Evolutionary conservation across 2,329 filamentous ascomycete genomes (phyloP), one percentile per base, ranked within the genome.

Genomic region (Aschersonia sp.): DNA sequence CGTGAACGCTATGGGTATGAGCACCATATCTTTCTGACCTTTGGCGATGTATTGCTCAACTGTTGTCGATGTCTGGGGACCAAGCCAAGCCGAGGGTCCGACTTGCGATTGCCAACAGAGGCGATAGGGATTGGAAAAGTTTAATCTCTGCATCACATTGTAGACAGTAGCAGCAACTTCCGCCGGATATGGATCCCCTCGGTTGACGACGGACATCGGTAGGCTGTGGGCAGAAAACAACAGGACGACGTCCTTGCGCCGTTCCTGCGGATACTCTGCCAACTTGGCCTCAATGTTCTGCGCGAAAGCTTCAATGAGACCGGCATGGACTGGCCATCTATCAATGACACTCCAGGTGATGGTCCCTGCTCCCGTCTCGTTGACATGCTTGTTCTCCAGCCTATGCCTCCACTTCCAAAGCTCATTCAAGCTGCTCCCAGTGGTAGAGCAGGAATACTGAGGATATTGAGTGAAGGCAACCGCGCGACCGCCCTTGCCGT

Each of bases 41-140:
- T 92, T 88, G 60, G 84, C 79, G 54, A 97, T 81, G 61, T 95
- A 94, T 50, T 87, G 76, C 60, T 89, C 81, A 9, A 98, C 92
- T 0, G 89, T 90, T 54, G 83, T 80, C 50, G 83, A 81, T 0
- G 92, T 98, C 65, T 98, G 92, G 9, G 92, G 89, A 29, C 92
- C 92, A 7, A 98, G 74, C 92, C 92, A 98, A 22, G 92, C 85
- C 31, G 83, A 87, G 0, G 94, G 92, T 6, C 94, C 92, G 52
- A 98, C 92, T 66, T 98, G 92, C 5, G 89, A 95, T 65, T 98
- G 92, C 92, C 92, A 98, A 59, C 89, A 92, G 14, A 98, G 73
- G 47, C 92, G 82, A 67, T 95, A 97, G 5, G 85, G 87, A 67
- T 98, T 92, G 51, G 79, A 83, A 66, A 92, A 88, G 32, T 82